A percentile compares a stretch with the other conserved stretches of the same genome.
Conservation (phyloP, 139 green algal species). For the Chlamydomonas sp. region DNA sequence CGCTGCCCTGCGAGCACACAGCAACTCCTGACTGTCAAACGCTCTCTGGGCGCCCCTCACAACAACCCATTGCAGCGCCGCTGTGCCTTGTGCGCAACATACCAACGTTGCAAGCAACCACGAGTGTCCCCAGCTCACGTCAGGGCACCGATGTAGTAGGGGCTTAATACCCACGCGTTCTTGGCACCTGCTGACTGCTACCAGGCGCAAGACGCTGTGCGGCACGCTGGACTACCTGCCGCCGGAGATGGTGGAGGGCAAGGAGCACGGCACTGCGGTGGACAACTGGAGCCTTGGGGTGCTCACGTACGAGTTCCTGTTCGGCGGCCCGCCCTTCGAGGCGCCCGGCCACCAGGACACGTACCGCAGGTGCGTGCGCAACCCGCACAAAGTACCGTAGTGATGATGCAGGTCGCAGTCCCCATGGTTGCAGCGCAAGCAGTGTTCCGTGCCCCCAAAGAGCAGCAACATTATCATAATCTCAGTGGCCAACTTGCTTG, state of each 20-base stretch:
- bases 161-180: no score
- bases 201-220: constrained; percentile 94
- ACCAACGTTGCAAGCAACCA: no score
- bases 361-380: constrained; percentile 27
- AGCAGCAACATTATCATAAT: not conserved
- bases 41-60: no score
- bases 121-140: no score
- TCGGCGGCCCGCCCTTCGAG: constrained; percentile 94
- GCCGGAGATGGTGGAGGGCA: constrained; percentile 95
- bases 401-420: no score
- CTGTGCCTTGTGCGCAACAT: no score
- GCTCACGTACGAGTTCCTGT: constrained; percentile 98
- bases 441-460: not conserved
- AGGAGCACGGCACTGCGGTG: constrained; percentile 75
- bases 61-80: no score
- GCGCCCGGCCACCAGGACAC: constrained; percentile 82
- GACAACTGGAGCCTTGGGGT: constrained; percentile 98
- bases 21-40: no score
- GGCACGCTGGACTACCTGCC: constrained; percentile 99
- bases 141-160: no score
- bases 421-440: not conserved
- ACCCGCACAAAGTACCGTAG: not conserved
- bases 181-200: not conserved
- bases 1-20: no score
- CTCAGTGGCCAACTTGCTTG: not conserved